A percentile compares a stretch with the other conserved stretches of the same genome.
These are phyloP conservation scores for Pyrus bretschneideri DNA, from an alignment of 306 rosid species.

Conservation along the genomic window DNA sequence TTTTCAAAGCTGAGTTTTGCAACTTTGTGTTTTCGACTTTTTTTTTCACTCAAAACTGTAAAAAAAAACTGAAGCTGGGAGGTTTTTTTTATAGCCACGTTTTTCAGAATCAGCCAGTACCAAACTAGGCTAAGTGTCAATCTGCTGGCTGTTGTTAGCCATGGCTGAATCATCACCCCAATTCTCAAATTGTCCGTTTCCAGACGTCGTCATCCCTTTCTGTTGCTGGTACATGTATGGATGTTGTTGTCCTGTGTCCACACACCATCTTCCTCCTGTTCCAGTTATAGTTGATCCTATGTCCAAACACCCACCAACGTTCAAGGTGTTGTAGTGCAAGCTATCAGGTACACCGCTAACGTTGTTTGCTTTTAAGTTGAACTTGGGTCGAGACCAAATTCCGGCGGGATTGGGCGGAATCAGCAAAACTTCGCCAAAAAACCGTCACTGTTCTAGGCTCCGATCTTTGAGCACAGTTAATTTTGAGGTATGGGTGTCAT, in stretches of 20 bases:
- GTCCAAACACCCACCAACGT: conserved; percentile 34
- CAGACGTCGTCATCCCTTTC: conserved; percentile 39
- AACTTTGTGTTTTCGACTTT: no score
- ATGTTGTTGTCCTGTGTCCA: conserved; percentile 39
- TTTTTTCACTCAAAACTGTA: no score
- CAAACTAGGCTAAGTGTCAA: conserved; percentile 35
- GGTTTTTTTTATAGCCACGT: no score
- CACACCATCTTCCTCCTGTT: conserved; percentile 28
- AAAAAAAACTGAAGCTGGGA: no score
- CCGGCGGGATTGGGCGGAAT: no score
- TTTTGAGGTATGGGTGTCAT: no score
- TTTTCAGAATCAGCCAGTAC: no score
- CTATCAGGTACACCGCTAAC: conserved; percentile 35
- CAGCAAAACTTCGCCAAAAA: no score
- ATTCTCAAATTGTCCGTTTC: conserved; percentile 62
- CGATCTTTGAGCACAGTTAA: no score
- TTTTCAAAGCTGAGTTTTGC: no score
- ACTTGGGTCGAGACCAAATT: background rate
- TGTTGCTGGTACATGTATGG: conserved; percentile 26
- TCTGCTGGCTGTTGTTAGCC: conserved; percentile 57
- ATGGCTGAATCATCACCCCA: conserved; percentile 61
- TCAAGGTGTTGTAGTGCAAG: conserved; percentile 49
- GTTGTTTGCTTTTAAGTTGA: conserved; percentile 49
- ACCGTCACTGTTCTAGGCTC: no score
- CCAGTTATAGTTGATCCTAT: conserved; percentile 27